Conservation (phyloP, 306 rosid species). For the Erythrophleum fordii region DNA sequence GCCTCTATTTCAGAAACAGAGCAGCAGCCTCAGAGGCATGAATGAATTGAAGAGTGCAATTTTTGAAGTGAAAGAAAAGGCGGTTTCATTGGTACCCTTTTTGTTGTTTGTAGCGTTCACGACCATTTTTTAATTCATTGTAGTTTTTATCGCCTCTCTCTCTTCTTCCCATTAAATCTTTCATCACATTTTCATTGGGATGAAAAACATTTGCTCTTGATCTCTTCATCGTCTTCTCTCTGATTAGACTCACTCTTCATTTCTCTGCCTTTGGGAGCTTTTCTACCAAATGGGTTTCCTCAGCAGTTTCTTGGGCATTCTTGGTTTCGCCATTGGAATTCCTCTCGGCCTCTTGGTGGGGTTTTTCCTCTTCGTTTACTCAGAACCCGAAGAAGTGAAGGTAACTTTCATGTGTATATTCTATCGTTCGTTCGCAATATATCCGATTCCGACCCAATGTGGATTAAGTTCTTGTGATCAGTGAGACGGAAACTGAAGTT, state of each 20-base stretch:
- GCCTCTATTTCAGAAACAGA: background rate
- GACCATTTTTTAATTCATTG: background rate
- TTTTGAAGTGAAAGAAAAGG: conserved; percentile 42
- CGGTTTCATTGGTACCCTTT: conserved; percentile 37
- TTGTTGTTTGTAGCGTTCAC: conserved; percentile 10
- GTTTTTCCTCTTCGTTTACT: conserved; percentile 73
- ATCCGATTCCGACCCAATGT: conserved; percentile 24
- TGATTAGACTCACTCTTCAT: conserved; percentile 17
- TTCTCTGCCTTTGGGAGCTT: background rate
- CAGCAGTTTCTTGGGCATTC: conserved; percentile 61
- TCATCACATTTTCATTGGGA: conserved; percentile 12
- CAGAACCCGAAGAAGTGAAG: conserved; percentile 67
- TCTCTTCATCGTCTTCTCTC: background rate
- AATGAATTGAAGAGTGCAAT: background rate
- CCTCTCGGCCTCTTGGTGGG: conserved; percentile 86
- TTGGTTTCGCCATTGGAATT: conserved; percentile 83
- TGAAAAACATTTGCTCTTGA: background rate
- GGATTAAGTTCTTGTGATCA: conserved; percentile 15
- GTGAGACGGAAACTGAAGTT: conserved; percentile 3
- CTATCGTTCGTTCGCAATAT: background rate
- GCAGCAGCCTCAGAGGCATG: background rate
- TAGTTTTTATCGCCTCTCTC: conserved; percentile 15
- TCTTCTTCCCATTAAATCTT: conserved; percentile 25
- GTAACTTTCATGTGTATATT: conserved; percentile 26
- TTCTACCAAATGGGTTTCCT: conserved; percentile 65